Percentiles rank a stretch among this genome's conserved stretches.
phyloP scores from a whole-genome alignment of 2,329 filamentous ascomycete genomes.

The Botrytis paeoniae region DNA sequence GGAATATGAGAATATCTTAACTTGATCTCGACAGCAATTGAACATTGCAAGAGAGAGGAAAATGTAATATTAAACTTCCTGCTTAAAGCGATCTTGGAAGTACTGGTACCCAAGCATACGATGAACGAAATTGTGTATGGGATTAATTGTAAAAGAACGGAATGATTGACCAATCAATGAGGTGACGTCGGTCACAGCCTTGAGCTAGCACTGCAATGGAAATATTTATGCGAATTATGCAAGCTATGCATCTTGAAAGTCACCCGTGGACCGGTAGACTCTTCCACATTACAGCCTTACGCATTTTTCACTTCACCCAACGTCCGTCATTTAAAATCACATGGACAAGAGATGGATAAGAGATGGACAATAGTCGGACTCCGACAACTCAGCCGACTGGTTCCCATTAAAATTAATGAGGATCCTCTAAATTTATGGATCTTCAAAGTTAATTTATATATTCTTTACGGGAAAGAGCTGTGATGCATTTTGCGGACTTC shows the following conservation, averaged over 20 bases:
- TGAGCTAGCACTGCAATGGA: not conserved
- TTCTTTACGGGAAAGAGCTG: not conserved
- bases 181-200: not conserved
- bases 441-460: not conserved
- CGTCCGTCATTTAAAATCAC: not conserved
- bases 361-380: not conserved
- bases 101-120: not conserved
- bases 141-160: not conserved
- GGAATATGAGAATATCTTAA: not conserved
- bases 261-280: too few relatives aligned
- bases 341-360: not conserved
- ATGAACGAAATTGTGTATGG: not conserved
- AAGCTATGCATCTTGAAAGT: not conserved
- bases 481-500: not conserved
- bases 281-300: not conserved
- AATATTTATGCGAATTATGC: not conserved
- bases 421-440: not conserved
- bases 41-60: not conserved
- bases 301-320: not conserved
- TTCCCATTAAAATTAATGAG: not conserved
- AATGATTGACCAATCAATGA: not conserved
- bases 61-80: not conserved
- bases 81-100: not conserved
- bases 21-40: not conserved
- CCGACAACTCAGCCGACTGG: not conserved